phyloP scores from a whole-genome alignment of 2,329 filamentous ascomycete genomes.

The Plenodomus tracheiphilus region DNA sequence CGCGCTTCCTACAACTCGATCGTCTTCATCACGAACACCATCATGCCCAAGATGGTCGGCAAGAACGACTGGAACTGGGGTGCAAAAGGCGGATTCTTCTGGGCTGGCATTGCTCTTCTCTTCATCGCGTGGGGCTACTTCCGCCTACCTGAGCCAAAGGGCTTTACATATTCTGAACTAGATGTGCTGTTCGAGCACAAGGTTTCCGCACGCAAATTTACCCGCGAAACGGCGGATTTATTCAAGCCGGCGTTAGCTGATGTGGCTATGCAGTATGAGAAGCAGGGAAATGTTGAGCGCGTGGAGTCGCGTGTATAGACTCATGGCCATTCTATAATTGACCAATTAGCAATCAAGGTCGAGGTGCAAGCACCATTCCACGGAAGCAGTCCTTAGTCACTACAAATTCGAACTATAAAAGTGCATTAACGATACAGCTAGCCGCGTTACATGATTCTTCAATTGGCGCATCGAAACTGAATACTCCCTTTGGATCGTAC shows the following conservation, averaged over 20 bases:
- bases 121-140: constrained; percentile 29
- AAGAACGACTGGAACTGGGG: constrained; percentile 31
- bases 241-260: constrained; percentile 21
- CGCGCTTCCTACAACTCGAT: constrained; percentile 49
- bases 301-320: constrained; percentile 17
- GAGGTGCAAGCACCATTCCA: too few relatives aligned
- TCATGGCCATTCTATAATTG: not conserved
- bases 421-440: too few relatives aligned
- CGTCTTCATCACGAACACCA: constrained; percentile 25
- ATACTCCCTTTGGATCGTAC: too few relatives aligned
- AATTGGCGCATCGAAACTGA: too few relatives aligned
- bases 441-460: too few relatives aligned
- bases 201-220: constrained; percentile 28
- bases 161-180: constrained; percentile 25
- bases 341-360: too few relatives aligned
- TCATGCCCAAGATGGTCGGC: constrained; percentile 31
- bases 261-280: constrained; percentile 21
- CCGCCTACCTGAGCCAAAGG: constrained; percentile 26
- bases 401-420: too few relatives aligned
- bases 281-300: constrained; percentile 19
- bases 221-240: constrained; percentile 20
- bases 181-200: constrained; percentile 28
- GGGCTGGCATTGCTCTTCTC: constrained; percentile 21
- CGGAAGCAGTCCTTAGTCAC: too few relatives aligned
- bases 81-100: constrained; percentile 29